phyloP scores from a whole-genome alignment of 441 rosid species.

The Gossypium lobatum region DNA sequence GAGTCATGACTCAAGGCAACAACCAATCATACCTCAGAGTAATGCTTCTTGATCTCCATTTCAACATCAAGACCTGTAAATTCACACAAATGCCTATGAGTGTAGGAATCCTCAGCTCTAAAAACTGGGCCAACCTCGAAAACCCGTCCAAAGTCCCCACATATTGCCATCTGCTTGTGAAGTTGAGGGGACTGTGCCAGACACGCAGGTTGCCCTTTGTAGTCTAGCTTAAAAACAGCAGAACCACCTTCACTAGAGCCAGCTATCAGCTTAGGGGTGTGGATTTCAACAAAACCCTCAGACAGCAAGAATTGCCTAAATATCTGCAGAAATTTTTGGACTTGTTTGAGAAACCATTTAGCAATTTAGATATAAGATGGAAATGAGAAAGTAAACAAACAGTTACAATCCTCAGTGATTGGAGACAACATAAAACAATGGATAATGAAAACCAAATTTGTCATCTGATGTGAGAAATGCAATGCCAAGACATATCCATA shows the following conservation, averaged over 20 bases:
- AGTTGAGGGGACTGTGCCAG: conserved; percentile 73
- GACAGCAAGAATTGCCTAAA: conserved; percentile 54
- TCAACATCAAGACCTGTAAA: conserved; percentile 83
- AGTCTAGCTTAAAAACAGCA: conserved; percentile 81
- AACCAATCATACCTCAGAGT: conserved; percentile 55
- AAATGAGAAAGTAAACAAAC: background rate
- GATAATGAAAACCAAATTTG: background rate
- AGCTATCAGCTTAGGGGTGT: conserved; percentile 74
- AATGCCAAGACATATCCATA: conserved; percentile 4
- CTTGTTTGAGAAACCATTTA: conserved; percentile 2
- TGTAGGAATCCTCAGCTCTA: conserved; percentile 63
- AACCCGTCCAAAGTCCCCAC: conserved; percentile 52
- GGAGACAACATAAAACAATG: background rate
- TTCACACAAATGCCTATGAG: conserved; percentile 80
- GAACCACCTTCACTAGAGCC: conserved; percentile 96
- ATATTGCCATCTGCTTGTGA: conserved; percentile 64
- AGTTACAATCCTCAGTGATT: background rate
- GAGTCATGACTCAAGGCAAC: conserved; percentile 8
- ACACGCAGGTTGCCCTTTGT: conserved; percentile 63
- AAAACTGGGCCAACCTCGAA: conserved; percentile 65
- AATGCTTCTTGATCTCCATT: conserved; percentile 77
- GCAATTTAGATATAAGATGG: background rate
- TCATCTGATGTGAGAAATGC: background rate
- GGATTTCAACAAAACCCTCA: conserved; percentile 60
- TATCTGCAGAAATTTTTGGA: conserved; percentile 32